Conservation (phyloP, 495 filamentous ascomycete genomes). For the Neurospora tetraspora region DNA sequence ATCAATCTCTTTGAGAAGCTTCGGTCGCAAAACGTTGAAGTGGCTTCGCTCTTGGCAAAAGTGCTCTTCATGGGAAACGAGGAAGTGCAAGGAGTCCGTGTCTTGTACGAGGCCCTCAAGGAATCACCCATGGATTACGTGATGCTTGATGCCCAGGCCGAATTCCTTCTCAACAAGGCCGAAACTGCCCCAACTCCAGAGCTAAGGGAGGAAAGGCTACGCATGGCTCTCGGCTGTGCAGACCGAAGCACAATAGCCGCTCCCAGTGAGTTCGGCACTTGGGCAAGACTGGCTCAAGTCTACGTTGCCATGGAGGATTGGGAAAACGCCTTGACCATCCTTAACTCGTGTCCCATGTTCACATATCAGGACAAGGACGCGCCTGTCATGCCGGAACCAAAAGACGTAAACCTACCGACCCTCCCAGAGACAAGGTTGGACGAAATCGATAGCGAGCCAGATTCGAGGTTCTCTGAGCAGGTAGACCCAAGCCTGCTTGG, state of each 20-base stretch:
- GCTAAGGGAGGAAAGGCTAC: slow-evolving; percentile 46
- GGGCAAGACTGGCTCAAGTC: slow-evolving; percentile 86
- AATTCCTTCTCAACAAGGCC: slow-evolving; percentile 85
- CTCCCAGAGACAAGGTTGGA: slow-evolving; percentile 86
- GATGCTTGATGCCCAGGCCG: slow-evolving; percentile 83
- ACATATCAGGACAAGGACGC: slow-evolving; percentile 98
- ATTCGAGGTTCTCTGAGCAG: slow-evolving; percentile 67
- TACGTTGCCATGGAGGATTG: slow-evolving; percentile 89
- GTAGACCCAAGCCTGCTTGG: slow-evolving; percentile 82
- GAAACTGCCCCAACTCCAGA: slow-evolving; percentile 33
- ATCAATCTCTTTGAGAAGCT: slow-evolving; percentile 98
- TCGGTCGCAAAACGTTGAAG: slow-evolving; percentile 79
- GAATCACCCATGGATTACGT: slow-evolving; percentile 94
- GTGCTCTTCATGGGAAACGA: slow-evolving; percentile 90
- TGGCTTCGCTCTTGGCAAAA: slow-evolving; percentile 82
- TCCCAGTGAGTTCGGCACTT: slow-evolving; percentile 93
- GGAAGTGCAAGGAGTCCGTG: slow-evolving; percentile 84
- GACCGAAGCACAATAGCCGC: slow-evolving; percentile 89
- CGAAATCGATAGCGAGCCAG: slow-evolving; percentile 84
- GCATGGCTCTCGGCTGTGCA: slow-evolving; percentile 84
- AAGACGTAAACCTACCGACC: slow-evolving; percentile 74
- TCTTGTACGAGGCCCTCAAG: slow-evolving; percentile 79
- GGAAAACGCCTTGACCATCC: slow-evolving; percentile 82
- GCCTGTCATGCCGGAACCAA: slow-evolving; percentile 84
- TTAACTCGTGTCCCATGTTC: slow-evolving; percentile 99